Percentiles rank a stretch among this genome's conserved stretches.
phyloP scores from a whole-genome alignment of 2,329 filamentous ascomycete genomes.

The Albifimbria verrucaria region DNA sequence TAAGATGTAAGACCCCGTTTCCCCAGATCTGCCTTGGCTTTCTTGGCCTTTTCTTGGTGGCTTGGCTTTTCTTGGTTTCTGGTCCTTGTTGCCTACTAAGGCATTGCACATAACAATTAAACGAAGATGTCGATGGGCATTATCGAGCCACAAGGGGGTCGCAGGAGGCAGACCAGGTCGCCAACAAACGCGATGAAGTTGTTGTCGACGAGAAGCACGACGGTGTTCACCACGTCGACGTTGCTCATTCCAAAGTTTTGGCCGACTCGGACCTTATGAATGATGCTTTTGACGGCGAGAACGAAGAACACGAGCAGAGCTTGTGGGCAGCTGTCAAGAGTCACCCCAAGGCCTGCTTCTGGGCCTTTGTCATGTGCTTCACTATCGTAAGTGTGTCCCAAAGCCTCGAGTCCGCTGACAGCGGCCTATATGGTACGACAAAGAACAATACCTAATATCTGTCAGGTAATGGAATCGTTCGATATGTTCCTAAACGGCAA shows the following conservation, averaged over 20 bases:
- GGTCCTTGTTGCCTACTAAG: too few species aligned
- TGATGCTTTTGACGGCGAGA: constrained; percentile 26
- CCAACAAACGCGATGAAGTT: too few species aligned
- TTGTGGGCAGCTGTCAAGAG: constrained; percentile 29
- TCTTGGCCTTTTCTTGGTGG: too few species aligned
- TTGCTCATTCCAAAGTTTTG: not conserved
- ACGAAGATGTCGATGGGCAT: too few species aligned
- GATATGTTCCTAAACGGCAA: constrained; percentile 42
- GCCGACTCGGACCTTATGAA: not conserved
- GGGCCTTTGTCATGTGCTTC: constrained; percentile 42
- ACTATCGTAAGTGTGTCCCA: constrained; percentile 34
- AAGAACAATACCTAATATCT: not conserved
- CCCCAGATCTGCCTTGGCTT: too few species aligned
- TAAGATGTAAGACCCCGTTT: too few species aligned
- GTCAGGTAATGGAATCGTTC: constrained; percentile 42
- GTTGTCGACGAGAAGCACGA: not conserved
- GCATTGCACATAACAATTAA: too few species aligned
- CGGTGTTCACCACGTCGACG: not conserved
- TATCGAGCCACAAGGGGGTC: too few species aligned
- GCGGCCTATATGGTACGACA: too few species aligned
- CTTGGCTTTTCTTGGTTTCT: too few species aligned
- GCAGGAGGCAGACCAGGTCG: too few species aligned
- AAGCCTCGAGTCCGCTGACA: not conserved
- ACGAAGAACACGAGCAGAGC: constrained; percentile 34
- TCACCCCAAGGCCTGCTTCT: constrained; percentile 38